Base-by-base conservation (phyloP, 225 moss, liverwort and hornwort species). In the Sphagnum contortum region DNA sequence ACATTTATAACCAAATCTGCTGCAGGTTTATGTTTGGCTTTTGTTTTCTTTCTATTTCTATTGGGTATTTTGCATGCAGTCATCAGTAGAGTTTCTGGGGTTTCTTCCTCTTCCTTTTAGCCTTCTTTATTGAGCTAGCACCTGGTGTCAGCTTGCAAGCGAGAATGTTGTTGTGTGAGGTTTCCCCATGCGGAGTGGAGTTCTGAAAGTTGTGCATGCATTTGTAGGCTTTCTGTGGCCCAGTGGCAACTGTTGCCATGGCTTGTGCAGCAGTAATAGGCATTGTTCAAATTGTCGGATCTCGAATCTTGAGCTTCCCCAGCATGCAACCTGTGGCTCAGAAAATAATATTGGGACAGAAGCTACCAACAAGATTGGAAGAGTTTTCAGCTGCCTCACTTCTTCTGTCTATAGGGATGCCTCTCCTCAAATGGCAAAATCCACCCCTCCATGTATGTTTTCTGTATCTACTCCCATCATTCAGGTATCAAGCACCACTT, bases 161-260 rank as follows among this genome's bases (percentile, higher is more conserved):
- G 29, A 29, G 29, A 29, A 29, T 29, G 29, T 29, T 29, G 29
- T 29, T 29, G 29, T 29, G 29, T 29, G 29, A 29, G 29, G 29
- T 29, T 29, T 29, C 29, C 29, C 29, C 29, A 29, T 29, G 29
- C 1, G 29, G 29, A 29, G 29, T 29, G 29, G 29, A 29, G 1
- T 29, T 29, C 29, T 29, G 29, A 29, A 29, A 29, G 1, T 29
- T 29, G 29, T 29, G 29, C 29, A n/a, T 45, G 12, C 71, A 59
- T 48, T n/a, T 70, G 74, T 69, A 96, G 92, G 92, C 80, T n/a
- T 87, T 92, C 67, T 85, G 78, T 64, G 92, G 90, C 57, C 90
- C 96, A 61, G 62, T 73, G 57, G 77, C 85, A 64, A 59, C 81
- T 51, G 53, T 85, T 68, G 88, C 96, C 55, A 82, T 90, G 83